phyloP scores from a whole-genome alignment of 257 asterid species.

The Fraxinus excelsior region DNA sequence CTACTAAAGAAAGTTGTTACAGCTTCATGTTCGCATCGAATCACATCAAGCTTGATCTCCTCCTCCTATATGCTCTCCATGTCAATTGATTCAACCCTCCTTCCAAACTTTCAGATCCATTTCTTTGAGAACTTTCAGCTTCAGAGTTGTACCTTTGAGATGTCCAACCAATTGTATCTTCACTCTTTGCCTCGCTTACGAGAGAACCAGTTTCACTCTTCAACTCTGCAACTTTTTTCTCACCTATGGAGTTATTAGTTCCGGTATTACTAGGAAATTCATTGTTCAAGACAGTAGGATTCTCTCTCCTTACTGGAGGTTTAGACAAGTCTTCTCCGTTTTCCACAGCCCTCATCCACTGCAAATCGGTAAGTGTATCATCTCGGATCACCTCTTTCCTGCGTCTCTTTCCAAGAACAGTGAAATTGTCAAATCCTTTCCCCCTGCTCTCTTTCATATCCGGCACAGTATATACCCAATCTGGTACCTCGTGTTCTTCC shows the following conservation, averaged over 20 bases:
- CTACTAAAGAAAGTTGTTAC: not conserved
- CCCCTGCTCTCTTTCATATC: constrained; percentile 52
- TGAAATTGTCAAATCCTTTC: constrained; percentile 62
- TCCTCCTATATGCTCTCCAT: constrained; percentile 79
- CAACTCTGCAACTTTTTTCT: constrained; percentile 37
- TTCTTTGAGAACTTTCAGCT: constrained; percentile 49
- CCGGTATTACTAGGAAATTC: constrained; percentile 34
- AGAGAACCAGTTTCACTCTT: constrained; percentile 45
- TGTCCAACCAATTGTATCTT: constrained; percentile 43
- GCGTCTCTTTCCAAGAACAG: constrained; percentile 80
- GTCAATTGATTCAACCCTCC: constrained; percentile 57
- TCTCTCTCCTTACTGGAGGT: constrained; percentile 45
- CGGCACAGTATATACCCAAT: constrained; percentile 72
- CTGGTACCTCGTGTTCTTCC: constrained; percentile 98
- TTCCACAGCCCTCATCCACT: constrained; percentile 76
- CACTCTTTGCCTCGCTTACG: constrained; percentile 58
- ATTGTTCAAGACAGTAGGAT: constrained; percentile 24
- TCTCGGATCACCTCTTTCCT: constrained; percentile 81
- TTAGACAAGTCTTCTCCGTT: constrained; percentile 52
- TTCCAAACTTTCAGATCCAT: constrained; percentile 36
- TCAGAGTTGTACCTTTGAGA: constrained; percentile 43
- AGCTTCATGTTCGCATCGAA: not conserved
- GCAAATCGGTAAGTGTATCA: constrained; percentile 67
- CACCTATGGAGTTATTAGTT: constrained; percentile 26
- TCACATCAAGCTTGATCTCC: constrained; percentile 75